Conservation (phyloP, 176 grass and related monocot species). For the Alopecurus myosuroides region DNA sequence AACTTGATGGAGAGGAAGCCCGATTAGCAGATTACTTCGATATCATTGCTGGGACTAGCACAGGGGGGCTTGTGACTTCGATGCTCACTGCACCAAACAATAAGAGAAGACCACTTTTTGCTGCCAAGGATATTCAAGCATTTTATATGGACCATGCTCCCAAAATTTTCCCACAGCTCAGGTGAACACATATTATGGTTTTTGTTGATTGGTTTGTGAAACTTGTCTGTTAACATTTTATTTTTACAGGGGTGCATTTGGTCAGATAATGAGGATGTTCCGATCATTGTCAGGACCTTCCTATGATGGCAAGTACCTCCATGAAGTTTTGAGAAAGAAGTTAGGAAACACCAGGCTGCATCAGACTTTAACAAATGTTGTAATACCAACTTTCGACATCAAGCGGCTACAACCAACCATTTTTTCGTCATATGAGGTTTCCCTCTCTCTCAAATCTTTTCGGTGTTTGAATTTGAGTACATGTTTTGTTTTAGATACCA, state of each 20-base stretch:
- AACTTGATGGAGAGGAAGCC: conserved; percentile 82
- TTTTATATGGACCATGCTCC: conserved; percentile 65
- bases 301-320: conserved; percentile 87
- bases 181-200: conserved; percentile 34
- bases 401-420: conserved; percentile 75
- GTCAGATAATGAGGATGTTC: conserved; percentile 48
- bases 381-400: conserved; percentile 88
- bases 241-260: conserved; percentile 52
- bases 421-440: conserved; percentile 75
- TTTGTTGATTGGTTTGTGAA: conserved; percentile 11
- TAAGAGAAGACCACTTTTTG: conserved; percentile 62
- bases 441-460: background rate
- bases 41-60: conserved; percentile 81
- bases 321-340: conserved; percentile 62
- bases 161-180: conserved; percentile 70
- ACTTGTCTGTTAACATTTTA: background rate
- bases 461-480: background rate
- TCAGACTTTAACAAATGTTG: conserved; percentile 71
- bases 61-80: conserved; percentile 69
- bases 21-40: conserved; percentile 85
- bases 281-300: conserved; percentile 55
- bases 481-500: background rate
- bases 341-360: conserved; percentile 59
- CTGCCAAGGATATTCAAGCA: conserved; percentile 70
- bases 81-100: conserved; percentile 65